Evolutionary conservation across 2,329 filamentous ascomycete genomes (phyloP), one percentile per base, ranked within the genome.

Genomic region (Xylariales sp.): DNA sequence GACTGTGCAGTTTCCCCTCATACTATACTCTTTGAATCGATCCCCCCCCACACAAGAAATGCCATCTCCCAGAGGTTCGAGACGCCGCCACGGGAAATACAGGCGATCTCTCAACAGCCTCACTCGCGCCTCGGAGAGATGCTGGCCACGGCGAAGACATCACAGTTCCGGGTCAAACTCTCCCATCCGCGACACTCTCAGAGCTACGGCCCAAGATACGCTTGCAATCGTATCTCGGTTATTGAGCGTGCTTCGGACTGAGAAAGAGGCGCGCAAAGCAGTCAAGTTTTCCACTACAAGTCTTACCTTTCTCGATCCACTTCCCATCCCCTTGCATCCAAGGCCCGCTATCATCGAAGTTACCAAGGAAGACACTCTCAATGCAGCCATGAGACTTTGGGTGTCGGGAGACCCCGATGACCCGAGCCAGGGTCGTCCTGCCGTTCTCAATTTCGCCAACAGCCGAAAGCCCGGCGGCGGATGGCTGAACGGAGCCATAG

Each of bases 321-420:
- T 53, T 53, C 30, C 30, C 10, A n/a, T 18, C 10, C 50, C 28
- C 30, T 32, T 36, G 32, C 30, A 53, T 34, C 4, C 30, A 9
- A 30, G 28, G 14, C 50, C 50, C 32, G 50, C 30, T 9, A 36
- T 4, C 3, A 53, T 53, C 9, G 16, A 53, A 5, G 50, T 53
- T 5, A 53, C 30, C 3, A 53, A 53, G 30, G 50, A 53, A 53
- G 50, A 53, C 32, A 53, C 50, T n/a, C 50, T 53, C 32, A 53
- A 53, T 36, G 50, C 50, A 53, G 50, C 50, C 14, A 36, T 36
- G 5, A 12, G 50, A n/a, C 30, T 53, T 32, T 34, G 16, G 28
- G 50, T 12, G 16, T 53, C 10, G 14, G 28, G 30, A 2, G 9
- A 53, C 9, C 50, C 10, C 30, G 16, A 36, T n/a, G 12, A 53